phyloP scores from a whole-genome alignment of 805 yeast species.

The Ogataea zsoltii region DNA sequence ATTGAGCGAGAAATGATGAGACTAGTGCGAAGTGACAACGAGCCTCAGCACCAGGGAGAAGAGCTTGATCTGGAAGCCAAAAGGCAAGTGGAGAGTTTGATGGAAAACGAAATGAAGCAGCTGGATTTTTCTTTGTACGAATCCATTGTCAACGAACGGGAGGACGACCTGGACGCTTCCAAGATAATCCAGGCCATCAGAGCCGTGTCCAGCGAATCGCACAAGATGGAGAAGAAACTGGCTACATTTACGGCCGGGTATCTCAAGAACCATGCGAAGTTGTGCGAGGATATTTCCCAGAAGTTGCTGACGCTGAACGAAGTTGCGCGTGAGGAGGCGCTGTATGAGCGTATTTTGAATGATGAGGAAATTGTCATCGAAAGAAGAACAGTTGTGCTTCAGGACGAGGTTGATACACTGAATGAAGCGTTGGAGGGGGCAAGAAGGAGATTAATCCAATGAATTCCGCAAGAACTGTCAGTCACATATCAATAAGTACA shows the following conservation, averaged over 20 bases:
- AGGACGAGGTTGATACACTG: slow-evolving; percentile 14
- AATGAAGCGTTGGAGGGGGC: slow-evolving; percentile 12
- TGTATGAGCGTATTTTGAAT: slow-evolving; percentile 10
- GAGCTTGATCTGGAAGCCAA: not conserved
- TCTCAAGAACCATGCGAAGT: slow-evolving; percentile 25
- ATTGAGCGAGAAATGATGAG: slow-evolving; percentile 7
- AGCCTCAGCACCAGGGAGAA: not conserved
- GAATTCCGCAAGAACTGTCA: too few species aligned
- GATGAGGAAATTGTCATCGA: slow-evolving; percentile 15
- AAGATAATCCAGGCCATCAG: slow-evolving; percentile 15
- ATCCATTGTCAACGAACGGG: slow-evolving; percentile 7
- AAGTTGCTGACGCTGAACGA: slow-evolving; percentile 10
- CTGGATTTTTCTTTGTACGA: slow-evolving; percentile 6
- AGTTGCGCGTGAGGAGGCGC: slow-evolving; percentile 9
- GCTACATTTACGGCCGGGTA: slow-evolving; percentile 35
- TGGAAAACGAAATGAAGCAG: slow-evolving; percentile 4
- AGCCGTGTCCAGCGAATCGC: slow-evolving; percentile 22
- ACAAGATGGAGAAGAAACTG: slow-evolving; percentile 34
- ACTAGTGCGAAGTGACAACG: slow-evolving; percentile 1
- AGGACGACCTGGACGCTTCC: slow-evolving; percentile 18
- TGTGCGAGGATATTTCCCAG: slow-evolving; percentile 12
- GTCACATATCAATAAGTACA: too few species aligned
- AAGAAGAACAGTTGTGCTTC: slow-evolving; percentile 7
- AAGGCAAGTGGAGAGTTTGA: not conserved
- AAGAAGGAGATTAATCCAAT: slow-evolving; percentile 2